Percentiles rank a stretch among this genome's conserved stretches.
Conservation (phyloP, 1,284 basidiomycete species). For the Sporisorium exsertum region DNA sequence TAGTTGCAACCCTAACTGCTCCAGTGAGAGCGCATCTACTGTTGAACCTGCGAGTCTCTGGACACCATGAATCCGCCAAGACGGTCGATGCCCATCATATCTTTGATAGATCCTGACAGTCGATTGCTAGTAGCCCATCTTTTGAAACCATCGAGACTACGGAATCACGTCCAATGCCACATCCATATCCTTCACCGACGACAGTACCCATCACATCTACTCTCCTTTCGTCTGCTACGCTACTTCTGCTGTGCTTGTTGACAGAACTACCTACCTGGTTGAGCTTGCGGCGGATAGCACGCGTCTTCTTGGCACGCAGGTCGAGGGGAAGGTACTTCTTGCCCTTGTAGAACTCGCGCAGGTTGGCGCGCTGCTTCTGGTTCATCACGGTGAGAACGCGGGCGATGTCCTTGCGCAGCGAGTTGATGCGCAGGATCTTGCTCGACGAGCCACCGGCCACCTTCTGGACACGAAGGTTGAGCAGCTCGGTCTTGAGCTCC, state of each 20-base stretch:
- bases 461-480: conserved; percentile 92
- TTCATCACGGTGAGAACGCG: conserved; percentile 98
- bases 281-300: conserved; percentile 95
- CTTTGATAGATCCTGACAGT: no score
- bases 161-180: no score
- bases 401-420: conserved; percentile 98
- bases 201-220: neutral
- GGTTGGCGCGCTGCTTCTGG: conserved; percentile 96
- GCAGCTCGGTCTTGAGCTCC: conserved; percentile 96
- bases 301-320: conserved; percentile 97
- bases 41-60: no score
- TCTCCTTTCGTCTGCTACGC: neutral
- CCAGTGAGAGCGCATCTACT: no score
- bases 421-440: conserved; percentile 85
- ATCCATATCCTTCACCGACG: neutral
- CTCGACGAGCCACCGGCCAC: conserved; percentile 94
- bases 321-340: conserved; percentile 98
- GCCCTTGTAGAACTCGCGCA: conserved; percentile 96
- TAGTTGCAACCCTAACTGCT: no score
- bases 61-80: no score
- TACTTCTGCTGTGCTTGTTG: neutral
- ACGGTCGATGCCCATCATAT: no score
- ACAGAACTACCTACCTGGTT: conserved; percentile 76
- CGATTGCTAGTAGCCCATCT: no score
- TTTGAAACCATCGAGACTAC: no score